Conservation (phyloP, 2,329 filamentous ascomycete species). For the Kalmusia sp. region DNA sequence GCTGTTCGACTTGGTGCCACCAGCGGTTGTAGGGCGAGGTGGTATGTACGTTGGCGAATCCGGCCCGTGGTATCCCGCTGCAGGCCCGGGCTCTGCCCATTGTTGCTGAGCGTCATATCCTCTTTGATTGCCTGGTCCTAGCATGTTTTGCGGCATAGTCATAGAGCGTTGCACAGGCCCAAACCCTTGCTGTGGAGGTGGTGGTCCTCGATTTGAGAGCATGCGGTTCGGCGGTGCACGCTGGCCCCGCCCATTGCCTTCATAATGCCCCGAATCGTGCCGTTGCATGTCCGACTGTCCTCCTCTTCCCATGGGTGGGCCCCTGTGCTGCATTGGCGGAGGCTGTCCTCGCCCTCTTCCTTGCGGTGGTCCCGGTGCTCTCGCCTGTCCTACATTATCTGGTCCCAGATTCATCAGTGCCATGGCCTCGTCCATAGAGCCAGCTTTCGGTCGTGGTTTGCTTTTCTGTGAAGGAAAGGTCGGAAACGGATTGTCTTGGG, state of each 20-base stretch:
- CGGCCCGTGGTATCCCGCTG: conserved; percentile 45
- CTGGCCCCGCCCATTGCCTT: conserved; percentile 32
- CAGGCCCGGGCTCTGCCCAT: conserved; percentile 44
- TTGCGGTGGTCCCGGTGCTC: conserved; percentile 25
- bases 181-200: conserved; percentile 38
- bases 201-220: conserved; percentile 32
- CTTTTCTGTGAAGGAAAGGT: conserved; percentile 48
- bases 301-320: conserved; percentile 27
- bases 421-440: conserved; percentile 43
- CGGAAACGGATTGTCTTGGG: conserved; percentile 58
- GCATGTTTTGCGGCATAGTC: conserved; percentile 46
- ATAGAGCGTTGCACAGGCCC: conserved; percentile 41
- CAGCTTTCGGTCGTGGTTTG: conserved; percentile 31
- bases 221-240: conserved; percentile 33
- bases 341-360: conserved; percentile 27
- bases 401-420: conserved; percentile 40
- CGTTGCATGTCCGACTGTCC: conserved; percentile 28
- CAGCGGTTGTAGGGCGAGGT: conserved; percentile 46
- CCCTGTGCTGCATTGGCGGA: conserved; percentile 31
- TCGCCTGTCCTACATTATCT: conserved; percentile 24
- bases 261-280: conserved; percentile 45
- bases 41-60: conserved; percentile 43
- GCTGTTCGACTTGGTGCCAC: conserved; percentile 34
- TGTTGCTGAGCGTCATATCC: conserved; percentile 32
- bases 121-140: conserved; percentile 18